Conservation (phyloP, 192 early-diverging fungal species). For the Gonapodya sp. region DNA sequence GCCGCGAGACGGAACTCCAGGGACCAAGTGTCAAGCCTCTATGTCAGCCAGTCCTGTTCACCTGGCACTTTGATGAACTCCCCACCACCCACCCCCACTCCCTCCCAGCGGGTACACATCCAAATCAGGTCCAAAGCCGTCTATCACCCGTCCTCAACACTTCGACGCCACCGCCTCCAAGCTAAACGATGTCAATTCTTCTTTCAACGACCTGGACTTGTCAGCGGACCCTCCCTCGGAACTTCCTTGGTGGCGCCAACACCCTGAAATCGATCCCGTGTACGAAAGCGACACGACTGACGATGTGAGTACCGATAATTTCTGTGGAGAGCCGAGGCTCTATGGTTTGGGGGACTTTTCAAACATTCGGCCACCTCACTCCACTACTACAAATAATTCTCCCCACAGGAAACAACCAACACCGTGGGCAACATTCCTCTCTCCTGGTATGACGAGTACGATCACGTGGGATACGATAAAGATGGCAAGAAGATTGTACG, state of each 20-base stretch:
- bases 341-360: neutral
- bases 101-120: neutral
- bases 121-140: neutral
- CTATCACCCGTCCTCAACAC: neutral
- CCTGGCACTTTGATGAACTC: no score
- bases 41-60: no score
- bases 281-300: slow-evolving; percentile 92
- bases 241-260: slow-evolving; percentile 4
- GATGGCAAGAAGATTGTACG: slow-evolving; percentile 85
- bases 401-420: slow-evolving; percentile 53
- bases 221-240: neutral
- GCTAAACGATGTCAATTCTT: no score
- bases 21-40: no score
- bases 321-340: neutral
- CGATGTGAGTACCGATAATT: slow-evolving; percentile 39
- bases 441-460: slow-evolving; percentile 95
- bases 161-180: neutral
- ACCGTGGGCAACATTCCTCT: slow-evolving; percentile 93
- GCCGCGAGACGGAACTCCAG: no score
- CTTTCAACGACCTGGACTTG: no score
- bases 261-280: slow-evolving; percentile 80
- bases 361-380: no score
- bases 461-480: slow-evolving; percentile 93
- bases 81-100: neutral
- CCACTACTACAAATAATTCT: neutral